A percentile compares a stretch with the other conserved stretches of the same genome.
phyloP scores from a whole-genome alignment of 768 basidiomycete genomes.

The Boletus insuetus region DNA sequence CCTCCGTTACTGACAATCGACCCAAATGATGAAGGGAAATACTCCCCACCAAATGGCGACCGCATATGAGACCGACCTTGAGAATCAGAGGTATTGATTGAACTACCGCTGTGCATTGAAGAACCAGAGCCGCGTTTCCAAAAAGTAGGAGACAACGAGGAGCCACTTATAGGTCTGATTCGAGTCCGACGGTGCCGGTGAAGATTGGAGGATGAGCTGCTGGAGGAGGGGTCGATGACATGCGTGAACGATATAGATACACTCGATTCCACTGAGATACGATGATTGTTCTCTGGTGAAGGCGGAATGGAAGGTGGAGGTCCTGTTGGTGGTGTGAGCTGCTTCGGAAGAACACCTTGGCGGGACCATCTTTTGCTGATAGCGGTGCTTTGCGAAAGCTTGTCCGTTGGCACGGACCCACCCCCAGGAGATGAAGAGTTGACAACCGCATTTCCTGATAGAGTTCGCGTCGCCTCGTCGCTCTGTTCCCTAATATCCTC shows the following conservation, averaged over 20 bases:
- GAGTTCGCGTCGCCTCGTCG: no score
- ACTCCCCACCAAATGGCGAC: conserved; percentile 1
- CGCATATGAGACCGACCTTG: conserved; percentile 19
- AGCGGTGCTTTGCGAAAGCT: conserved; percentile 15
- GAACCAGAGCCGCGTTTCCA: conserved; percentile 53
- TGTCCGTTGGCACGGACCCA: conserved; percentile 29
- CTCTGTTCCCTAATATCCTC: no score
- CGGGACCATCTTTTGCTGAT: conserved; percentile 52
- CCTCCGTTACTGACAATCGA: conserved; percentile 1
- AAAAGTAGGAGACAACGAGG: conserved; percentile 47
- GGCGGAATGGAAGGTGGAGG: conserved; percentile 51
- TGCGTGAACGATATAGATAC: conserved; percentile 32
- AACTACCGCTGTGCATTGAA: conserved; percentile 44
- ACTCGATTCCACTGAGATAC: conserved; percentile 22
- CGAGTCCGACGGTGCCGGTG: conserved; percentile 8
- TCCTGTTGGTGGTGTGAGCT: conserved; percentile 56
- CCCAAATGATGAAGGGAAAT: conserved; percentile 13
- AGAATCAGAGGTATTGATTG: conserved; percentile 43
- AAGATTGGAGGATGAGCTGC: conserved; percentile 40
- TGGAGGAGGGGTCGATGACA: conserved; percentile 33
- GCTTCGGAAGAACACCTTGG: conserved; percentile 48
- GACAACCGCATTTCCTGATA: neutral
- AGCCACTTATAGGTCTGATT: conserved; percentile 41
- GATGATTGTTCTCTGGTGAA: conserved; percentile 23
- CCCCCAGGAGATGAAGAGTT: neutral